Evolutionary conservation across 805 yeast species (phyloP), one percentile per base, ranked within the genome.

Genomic region (Phaffomyces opuntiae): DNA sequence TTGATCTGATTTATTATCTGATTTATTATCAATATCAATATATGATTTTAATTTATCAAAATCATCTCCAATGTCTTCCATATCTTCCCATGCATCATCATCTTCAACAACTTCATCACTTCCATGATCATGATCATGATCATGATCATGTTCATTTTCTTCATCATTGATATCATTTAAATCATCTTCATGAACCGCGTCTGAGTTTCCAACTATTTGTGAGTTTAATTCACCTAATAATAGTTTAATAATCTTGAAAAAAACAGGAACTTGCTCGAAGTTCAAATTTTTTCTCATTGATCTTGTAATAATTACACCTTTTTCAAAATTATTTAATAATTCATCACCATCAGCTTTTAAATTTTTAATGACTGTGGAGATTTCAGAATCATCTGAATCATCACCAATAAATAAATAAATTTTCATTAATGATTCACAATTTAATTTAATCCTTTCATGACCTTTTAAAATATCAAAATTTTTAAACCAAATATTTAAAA

Each of bases 401-500:
- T 80, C 64, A 2, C 67, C 58, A 48, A 83, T 87, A 17, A 73
- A 67, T n/a, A 83, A 68, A 55, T 73, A 88, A 1, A 93, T 67
- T 45, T 77, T 77, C 31, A 80, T 80, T 36, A 93, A 69, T 0
- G 96, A 96, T 27, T 75, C 59, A n/a, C 86, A 74, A 55, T 74
- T 75, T 42, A 69, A 78, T 50, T 77, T 72, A 41, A 90, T 87
- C 47, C 79, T 79, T 26, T 80, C 85, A 26, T 49, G 47, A 0
- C 97, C 96, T 49, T 91, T 72, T 36, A 90, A 76, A 2, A 83
- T 79, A 54, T 87, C 91, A 63, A 87, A 90, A 3, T 87, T 75
- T 25, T 77, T 78, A 41, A 91, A 74, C 98, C 98, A 93, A 43
- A 85, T 81, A 2, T 83, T 81, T 43, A 91, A 61, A 1, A 87